Base-by-base conservation (phyloP, 2,329 filamentous ascomycete genomes). In the Ceratocystis ficicola region DNA sequence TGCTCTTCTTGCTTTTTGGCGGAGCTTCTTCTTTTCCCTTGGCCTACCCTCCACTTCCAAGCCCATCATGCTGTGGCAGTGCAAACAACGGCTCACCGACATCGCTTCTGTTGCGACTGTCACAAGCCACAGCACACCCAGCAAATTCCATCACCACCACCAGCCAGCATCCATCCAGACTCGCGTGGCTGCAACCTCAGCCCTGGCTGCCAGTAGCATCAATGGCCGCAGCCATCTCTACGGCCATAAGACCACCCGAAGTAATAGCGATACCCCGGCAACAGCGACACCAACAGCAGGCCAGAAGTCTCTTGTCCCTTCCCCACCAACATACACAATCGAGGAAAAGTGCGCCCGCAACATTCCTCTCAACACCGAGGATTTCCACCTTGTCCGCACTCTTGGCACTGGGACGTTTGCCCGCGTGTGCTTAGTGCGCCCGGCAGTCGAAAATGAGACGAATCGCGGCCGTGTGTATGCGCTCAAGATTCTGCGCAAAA, bases 401-500 rank as follows among this genome's bases (percentile, higher is more conserved):
- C 77, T 93, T 69, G 89, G 86, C 69, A 92, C 88, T 50, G 88
- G 88, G 69, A 91, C 88, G 12, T 94, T 94, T 77, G 89, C 89
- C 70, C 82, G 89, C 69, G 89, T 94, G 59, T 91, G 87, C 79
- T 83, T 93, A 68, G 88, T 89, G 63, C 84, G 84, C 68, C 82
- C 89, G 46, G 80, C 82, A 52, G 79, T 80, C 69, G 77, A 78
- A 52, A 73, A 75, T 52, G 73, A 81, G 25, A 77, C 77, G 46
- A 83, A 86, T 71, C 77, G 79, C 68, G 79, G 81, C 72, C 82
- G 85, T 70, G 87, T 92, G n/a, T 92, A 86, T 75, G 88, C 88
- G 59, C 80, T 93, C 72, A 93, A 93, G 80, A 90, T 91, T 66
- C 76, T 93, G 69, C 84, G 88, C 69, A 87, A 87, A 73, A 80